A percentile compares a stretch with the other conserved stretches of the same genome.
Evolutionary conservation across 495 filamentous ascomycete species (phyloP).

Genomic region (Emericellopsis terricola): DNA sequence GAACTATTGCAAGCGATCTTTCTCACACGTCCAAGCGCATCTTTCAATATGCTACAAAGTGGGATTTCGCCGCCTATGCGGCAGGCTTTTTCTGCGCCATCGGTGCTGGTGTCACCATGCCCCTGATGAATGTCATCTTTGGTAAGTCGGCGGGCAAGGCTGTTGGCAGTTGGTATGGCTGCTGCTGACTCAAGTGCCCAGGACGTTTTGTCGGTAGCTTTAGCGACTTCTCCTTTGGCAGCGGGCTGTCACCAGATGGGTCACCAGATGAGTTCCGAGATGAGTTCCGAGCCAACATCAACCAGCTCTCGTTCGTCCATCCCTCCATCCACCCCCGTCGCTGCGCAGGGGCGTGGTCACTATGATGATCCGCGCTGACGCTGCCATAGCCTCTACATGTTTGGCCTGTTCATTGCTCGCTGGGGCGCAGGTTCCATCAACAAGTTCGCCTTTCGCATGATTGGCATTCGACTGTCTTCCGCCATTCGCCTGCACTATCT

Average conservation of each 20-base stretch:
- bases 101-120: constrained; percentile 15
- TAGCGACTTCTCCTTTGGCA: constrained; percentile 4
- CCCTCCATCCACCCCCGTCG: neutral
- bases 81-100: constrained; percentile 1
- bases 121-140: constrained; percentile 29
- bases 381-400: constrained; percentile 32
- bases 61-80: constrained; percentile 2
- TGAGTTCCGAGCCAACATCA: neutral
- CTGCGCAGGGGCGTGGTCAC: neutral
- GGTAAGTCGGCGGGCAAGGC: too few species aligned
- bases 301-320: neutral
- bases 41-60: constrained; percentile 5
- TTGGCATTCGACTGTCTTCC: constrained; percentile 35
- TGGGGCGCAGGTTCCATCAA: constrained; percentile 36
- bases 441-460: constrained; percentile 35
- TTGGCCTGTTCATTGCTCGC: constrained; percentile 45
- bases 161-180: too few species aligned
- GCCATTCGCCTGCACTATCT: constrained; percentile 33
- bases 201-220: constrained; percentile 23
- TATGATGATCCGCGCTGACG: too few species aligned
- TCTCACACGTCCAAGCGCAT: constrained; percentile 1
- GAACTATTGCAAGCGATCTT: neutral
- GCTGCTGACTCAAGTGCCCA: too few species aligned
- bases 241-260: too few species aligned
- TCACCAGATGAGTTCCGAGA: neutral